Percentiles rank a stretch among this genome's conserved stretches.
These are phyloP conservation scores for Rhodamnia argentea DNA, from an alignment of 345 rosid species.

Conservation along the genomic window DNA sequence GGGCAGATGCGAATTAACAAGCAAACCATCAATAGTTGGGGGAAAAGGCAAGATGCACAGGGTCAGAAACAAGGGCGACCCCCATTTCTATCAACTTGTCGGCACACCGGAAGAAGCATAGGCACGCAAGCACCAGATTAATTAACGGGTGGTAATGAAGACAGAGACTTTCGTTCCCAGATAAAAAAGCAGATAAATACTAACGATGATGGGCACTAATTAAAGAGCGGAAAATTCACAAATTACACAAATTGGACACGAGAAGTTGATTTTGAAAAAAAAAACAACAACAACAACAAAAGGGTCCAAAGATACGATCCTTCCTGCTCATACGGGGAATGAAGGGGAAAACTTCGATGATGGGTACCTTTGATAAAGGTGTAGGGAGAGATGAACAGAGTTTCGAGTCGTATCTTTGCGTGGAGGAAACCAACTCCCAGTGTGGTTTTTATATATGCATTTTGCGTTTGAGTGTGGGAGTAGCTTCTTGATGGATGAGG, in stretches of 20 bases:
- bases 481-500: background rate
- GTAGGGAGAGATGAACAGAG: background rate
- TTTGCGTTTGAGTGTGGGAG: no score
- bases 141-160: background rate
- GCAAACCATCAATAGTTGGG: background rate
- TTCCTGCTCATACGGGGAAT: background rate
- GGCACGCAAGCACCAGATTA: constrained; percentile 1
- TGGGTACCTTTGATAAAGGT: background rate
- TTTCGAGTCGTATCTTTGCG: constrained; percentile 1
- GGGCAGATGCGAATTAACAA: background rate
- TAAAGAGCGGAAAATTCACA: background rate
- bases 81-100: background rate
- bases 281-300: no score
- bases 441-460: background rate
- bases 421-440: constrained; percentile 19
- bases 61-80: background rate
- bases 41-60: background rate
- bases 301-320: background rate
- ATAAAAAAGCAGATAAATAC: background rate
- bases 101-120: background rate
- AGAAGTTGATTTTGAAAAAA: background rate
- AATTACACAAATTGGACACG: background rate
- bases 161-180: background rate
- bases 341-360: background rate
- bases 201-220: background rate